phyloP scores from a whole-genome alignment of 1,139 yeast species.

The Hyphopichia khmerensis region DNA sequence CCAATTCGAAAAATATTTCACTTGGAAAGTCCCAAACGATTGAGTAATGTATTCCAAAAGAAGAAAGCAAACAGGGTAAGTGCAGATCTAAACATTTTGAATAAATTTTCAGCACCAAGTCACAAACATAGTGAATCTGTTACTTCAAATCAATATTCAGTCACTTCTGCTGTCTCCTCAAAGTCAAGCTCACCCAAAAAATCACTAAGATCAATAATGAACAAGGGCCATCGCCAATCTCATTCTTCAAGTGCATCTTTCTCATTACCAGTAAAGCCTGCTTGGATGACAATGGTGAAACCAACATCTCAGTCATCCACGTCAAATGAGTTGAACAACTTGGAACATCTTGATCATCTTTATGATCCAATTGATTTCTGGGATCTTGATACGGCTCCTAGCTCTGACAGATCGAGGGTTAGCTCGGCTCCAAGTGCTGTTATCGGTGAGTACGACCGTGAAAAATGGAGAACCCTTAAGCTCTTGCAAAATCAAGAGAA shows the following conservation, averaged over 20 bases:
- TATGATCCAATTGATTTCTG: slow-evolving; percentile 27
- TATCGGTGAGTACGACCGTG: slow-evolving; percentile 63
- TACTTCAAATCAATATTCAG: slow-evolving; percentile 29
- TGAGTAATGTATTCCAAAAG: slow-evolving; percentile 24
- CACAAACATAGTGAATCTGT: slow-evolving; percentile 30
- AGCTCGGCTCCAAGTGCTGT: slow-evolving; percentile 59
- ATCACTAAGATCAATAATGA: slow-evolving; percentile 23
- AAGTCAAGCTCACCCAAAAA: slow-evolving; percentile 31
- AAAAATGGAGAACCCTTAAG: slow-evolving; percentile 60
- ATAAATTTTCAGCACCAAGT: slow-evolving; percentile 5
- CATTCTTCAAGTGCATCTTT: slow-evolving; percentile 3
- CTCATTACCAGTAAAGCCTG: neutral
- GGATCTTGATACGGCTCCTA: slow-evolving; percentile 39
- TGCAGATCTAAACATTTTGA: neutral
- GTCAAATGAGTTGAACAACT: neutral
- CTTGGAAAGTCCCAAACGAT: slow-evolving; percentile 33
- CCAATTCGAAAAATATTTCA: slow-evolving; percentile 34
- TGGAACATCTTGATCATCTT: neutral
- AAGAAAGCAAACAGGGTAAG: slow-evolving; percentile 8
- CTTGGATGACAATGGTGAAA: neutral
- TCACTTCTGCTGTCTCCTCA: slow-evolving; percentile 25
- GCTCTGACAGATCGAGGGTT: slow-evolving; percentile 39
- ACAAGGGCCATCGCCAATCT: slow-evolving; percentile 5
- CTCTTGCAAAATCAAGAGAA: slow-evolving; percentile 18
- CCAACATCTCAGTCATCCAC: neutral